Evolutionary conservation across 495 filamentous ascomycete species (phyloP).

Genomic region (Trichodelitschia bisporula): DNA sequence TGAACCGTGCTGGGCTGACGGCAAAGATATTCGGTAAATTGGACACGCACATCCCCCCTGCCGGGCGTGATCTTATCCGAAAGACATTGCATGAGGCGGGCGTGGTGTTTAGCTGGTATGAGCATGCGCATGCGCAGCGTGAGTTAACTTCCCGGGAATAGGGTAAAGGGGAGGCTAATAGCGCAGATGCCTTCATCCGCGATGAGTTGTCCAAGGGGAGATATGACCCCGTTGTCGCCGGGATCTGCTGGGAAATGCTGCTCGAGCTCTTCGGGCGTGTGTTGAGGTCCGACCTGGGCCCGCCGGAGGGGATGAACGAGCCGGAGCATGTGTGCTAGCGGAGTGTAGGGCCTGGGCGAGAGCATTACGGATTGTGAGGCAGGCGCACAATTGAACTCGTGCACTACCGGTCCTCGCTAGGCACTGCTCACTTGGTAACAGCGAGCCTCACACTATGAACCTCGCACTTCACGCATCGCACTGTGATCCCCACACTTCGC

Average conservation of each 20-base stretch:
- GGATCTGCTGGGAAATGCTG: constrained; percentile 81
- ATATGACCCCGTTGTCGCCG: constrained; percentile 69
- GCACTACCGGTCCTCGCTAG: too few relatives aligned
- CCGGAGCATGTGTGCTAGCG: constrained; percentile 23
- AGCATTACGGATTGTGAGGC: too few relatives aligned
- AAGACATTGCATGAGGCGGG: constrained; percentile 56
- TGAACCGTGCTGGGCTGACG: too few relatives aligned
- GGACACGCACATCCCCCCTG: constrained; percentile 74
- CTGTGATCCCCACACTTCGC: too few relatives aligned
- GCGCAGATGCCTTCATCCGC: constrained; percentile 65
- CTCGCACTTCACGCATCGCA: too few relatives aligned
- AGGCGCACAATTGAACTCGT: too few relatives aligned
- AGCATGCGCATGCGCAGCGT: constrained; percentile 78
- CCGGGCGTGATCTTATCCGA: constrained; percentile 67
- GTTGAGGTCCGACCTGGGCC: constrained; percentile 54
- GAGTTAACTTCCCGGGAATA: constrained; percentile 11
- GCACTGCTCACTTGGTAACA: too few relatives aligned
- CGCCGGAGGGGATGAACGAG: constrained; percentile 15
- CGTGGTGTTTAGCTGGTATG: constrained; percentile 59
- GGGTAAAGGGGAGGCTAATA: not conserved
- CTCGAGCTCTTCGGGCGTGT: constrained; percentile 63
- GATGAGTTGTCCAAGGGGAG: constrained; percentile 84
- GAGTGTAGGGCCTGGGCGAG: too few relatives aligned
- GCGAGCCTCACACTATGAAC: too few relatives aligned
- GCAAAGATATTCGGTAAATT: constrained; percentile 59